Evolutionary conservation across 495 filamentous ascomycete species (phyloP).

Genomic region (Collariella sp.): DNA sequence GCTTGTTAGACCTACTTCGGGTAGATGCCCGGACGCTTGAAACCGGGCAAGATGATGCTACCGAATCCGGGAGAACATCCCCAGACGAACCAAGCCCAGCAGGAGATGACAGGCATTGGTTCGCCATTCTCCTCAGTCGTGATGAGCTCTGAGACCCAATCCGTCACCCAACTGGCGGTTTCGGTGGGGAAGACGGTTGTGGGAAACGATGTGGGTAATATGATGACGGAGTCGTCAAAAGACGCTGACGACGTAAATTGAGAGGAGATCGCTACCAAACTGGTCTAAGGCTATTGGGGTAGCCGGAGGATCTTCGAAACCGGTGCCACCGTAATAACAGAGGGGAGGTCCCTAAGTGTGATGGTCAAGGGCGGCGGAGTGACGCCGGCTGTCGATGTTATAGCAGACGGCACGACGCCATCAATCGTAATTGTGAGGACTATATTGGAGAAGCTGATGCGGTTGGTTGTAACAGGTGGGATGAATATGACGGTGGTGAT

Average conservation of each 20-base stretch:
- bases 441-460: neutral
- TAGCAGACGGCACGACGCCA: neutral
- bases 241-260: too few relatives aligned
- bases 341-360: neutral
- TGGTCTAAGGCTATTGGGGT: neutral
- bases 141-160: neutral
- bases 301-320: neutral
- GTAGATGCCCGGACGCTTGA: neutral
- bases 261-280: neutral
- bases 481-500: neutral
- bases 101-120: neutral
- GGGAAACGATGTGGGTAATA: neutral
- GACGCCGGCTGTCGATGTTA: neutral
- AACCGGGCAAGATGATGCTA: neutral
- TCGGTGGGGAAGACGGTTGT: neutral
- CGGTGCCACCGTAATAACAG: neutral
- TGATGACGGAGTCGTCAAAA: neutral
- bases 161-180: neutral
- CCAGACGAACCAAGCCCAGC: constrained; percentile 5
- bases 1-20: neutral
- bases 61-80: neutral
- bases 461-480: neutral
- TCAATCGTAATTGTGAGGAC: neutral
- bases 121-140: neutral
- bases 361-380: neutral